phyloP scores from a whole-genome alignment of 2,329 filamentous ascomycete genomes.

The Paecilomyces niveus region DNA sequence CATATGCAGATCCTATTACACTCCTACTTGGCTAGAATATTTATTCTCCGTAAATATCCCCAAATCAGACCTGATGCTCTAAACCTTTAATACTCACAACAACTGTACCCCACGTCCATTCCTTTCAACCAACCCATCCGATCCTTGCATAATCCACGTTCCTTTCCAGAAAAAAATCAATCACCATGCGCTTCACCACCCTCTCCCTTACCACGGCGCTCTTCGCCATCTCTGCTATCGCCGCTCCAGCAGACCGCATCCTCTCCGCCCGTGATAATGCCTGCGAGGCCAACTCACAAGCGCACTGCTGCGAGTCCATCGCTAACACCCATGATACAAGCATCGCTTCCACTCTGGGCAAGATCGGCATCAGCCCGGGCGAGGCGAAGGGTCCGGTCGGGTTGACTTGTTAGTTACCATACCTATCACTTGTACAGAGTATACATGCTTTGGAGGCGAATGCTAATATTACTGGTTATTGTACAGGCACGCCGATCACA shows the following conservation, averaged over 20 bases:
- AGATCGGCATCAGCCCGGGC: not conserved
- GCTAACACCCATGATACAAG: not conserved
- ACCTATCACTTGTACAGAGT: not conserved
- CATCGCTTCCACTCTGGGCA: not conserved
- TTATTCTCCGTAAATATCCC: not conserved
- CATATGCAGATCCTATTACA: no score
- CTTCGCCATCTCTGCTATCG: not conserved
- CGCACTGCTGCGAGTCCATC: not conserved
- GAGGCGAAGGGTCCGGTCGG: not conserved
- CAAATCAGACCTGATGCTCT: not conserved
- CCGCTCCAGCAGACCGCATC: not conserved
- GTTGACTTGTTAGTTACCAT: not conserved
- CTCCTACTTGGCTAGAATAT: not conserved
- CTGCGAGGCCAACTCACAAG: not conserved
- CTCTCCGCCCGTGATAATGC: not conserved
- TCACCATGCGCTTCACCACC: not conserved
- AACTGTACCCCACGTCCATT: not conserved
- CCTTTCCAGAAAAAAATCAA: not conserved
- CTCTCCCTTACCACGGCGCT: not conserved
- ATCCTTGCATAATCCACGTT: not conserved
- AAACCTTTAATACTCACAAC: not conserved
- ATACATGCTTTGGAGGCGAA: not conserved
- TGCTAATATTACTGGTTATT: not conserved
- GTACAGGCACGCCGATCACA: not conserved
- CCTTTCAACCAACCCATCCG: not conserved